These are phyloP conservation scores for Saprolegnia diclina DNA, from an alignment of 352 stramenopile genomes.

Conservation along the genomic window DNA sequence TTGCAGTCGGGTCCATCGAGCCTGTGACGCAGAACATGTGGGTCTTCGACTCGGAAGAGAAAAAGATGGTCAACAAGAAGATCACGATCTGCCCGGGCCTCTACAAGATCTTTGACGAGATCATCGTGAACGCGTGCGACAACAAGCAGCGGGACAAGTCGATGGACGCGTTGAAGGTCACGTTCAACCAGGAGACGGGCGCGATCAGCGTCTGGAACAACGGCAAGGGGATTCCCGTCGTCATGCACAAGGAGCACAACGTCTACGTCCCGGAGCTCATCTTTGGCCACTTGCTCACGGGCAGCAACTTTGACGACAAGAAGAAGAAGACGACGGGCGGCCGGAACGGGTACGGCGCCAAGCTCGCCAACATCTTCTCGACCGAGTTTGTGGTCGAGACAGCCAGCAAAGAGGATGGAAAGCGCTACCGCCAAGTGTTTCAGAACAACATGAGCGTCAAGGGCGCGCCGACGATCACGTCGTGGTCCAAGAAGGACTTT, in stretches of 20 bases:
- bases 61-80: slow-evolving; percentile 89
- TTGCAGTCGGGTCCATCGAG: slow-evolving; percentile 91
- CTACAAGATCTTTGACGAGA: slow-evolving; percentile 99
- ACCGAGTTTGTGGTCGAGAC: slow-evolving; percentile 99
- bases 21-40: slow-evolving; percentile 88
- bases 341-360: slow-evolving; percentile 97
- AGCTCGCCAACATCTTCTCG: slow-evolving; percentile 99
- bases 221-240: slow-evolving; percentile 95
- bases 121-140: slow-evolving; percentile 99
- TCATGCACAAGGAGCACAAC: slow-evolving; percentile 95
- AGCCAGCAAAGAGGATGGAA: slow-evolving; percentile 86
- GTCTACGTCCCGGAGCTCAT: slow-evolving; percentile 98
- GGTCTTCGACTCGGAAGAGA: slow-evolving; percentile 86
- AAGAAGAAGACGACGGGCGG: slow-evolving; percentile 94
- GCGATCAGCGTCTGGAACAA: slow-evolving; percentile 97
- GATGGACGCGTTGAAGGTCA: slow-evolving; percentile 93
- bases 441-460: slow-evolving; percentile 93
- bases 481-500: slow-evolving; percentile 82
- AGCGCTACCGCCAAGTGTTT: slow-evolving; percentile 92
- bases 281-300: slow-evolving; percentile 97
- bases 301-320: slow-evolving; percentile 98
- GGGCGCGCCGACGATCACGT: slow-evolving; percentile 79
- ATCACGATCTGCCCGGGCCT: slow-evolving; percentile 93
- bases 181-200: slow-evolving; percentile 87
- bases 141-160: slow-evolving; percentile 99